A percentile compares a stretch with the other conserved stretches of the same genome.
Evolutionary conservation across 495 filamentous ascomycete species (phyloP).

Genomic region (Penicillium macrosclerotiorum): DNA sequence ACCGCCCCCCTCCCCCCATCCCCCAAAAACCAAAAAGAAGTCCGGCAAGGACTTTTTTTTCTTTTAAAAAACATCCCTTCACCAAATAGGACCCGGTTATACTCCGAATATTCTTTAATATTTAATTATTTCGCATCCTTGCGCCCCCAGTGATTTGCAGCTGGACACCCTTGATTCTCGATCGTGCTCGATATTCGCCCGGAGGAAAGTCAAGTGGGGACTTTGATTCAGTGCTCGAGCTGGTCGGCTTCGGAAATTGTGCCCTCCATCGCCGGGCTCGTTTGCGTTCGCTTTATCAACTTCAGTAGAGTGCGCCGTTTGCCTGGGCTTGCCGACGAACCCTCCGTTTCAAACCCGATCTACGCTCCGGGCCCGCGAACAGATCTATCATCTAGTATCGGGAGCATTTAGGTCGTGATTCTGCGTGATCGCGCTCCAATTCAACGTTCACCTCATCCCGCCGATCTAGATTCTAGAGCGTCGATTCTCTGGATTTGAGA

Average conservation of each 20-base stretch:
- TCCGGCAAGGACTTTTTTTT: conserved; percentile 1
- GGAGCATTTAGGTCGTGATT: too few species aligned
- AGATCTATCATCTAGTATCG: too few species aligned
- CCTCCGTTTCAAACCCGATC: too few species aligned
- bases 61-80: too few species aligned
- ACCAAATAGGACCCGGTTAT: conserved; percentile 9
- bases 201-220: conserved; percentile 2
- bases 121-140: conserved; percentile 20
- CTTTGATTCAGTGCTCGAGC: too few species aligned
- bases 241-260: conserved; percentile 5
- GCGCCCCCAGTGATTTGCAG: conserved; percentile 9
- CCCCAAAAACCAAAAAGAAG: conserved; percentile 10
- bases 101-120: conserved; percentile 23
- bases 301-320: too few species aligned
- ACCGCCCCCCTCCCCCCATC: not conserved
- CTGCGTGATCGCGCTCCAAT: too few species aligned
- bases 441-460: too few species aligned
- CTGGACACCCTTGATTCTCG: not conserved
- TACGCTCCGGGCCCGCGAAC: too few species aligned
- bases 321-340: too few species aligned
- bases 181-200: not conserved
- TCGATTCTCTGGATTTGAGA: conserved; percentile 9
- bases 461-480: too few species aligned
- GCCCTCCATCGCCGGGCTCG: not conserved
- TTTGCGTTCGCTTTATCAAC: conserved; percentile 4